These are phyloP conservation scores for Clavispora vitiphila DNA, from an alignment of 805 yeast genomes.

Conservation along the genomic window DNA sequence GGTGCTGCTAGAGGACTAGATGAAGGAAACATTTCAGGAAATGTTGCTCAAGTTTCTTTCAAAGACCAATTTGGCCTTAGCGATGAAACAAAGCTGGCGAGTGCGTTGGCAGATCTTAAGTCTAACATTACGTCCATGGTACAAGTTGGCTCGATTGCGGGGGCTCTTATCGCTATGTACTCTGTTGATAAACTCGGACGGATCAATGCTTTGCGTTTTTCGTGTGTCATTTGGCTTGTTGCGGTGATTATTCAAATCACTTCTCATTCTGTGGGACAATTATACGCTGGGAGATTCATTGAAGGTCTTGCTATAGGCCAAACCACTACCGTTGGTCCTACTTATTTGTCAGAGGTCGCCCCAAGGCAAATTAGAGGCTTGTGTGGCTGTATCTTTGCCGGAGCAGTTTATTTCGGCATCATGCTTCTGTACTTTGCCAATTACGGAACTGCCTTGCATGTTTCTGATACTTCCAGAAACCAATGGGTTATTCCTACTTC, in stretches of 20 bases:
- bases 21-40: constrained; percentile 49
- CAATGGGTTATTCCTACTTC: constrained; percentile 53
- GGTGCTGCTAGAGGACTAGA: constrained; percentile 57
- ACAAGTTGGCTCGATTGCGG: constrained; percentile 51
- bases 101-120: constrained; percentile 40
- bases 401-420: constrained; percentile 54
- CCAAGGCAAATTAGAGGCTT: constrained; percentile 50
- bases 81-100: constrained; percentile 30
- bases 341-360: constrained; percentile 47
- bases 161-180: constrained; percentile 46
- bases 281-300: constrained; percentile 50
- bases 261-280: constrained; percentile 41
- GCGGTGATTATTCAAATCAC: constrained; percentile 48
- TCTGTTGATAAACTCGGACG: constrained; percentile 50
- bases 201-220: constrained; percentile 41
- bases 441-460: constrained; percentile 48
- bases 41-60: constrained; percentile 41
- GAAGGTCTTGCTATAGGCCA: constrained; percentile 55
- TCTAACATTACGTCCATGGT: constrained; percentile 58
- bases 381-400: constrained; percentile 49
- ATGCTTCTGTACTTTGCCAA: constrained; percentile 43
- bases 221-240: constrained; percentile 33
- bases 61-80: constrained; percentile 38
- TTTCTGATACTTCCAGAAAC: constrained; percentile 25
- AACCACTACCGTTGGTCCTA: constrained; percentile 52